Evolutionary conservation across 2,329 filamentous ascomycete species (phyloP), one percentile per base, ranked within the genome.

Genomic region (Trichoderma brevicompactum): DNA sequence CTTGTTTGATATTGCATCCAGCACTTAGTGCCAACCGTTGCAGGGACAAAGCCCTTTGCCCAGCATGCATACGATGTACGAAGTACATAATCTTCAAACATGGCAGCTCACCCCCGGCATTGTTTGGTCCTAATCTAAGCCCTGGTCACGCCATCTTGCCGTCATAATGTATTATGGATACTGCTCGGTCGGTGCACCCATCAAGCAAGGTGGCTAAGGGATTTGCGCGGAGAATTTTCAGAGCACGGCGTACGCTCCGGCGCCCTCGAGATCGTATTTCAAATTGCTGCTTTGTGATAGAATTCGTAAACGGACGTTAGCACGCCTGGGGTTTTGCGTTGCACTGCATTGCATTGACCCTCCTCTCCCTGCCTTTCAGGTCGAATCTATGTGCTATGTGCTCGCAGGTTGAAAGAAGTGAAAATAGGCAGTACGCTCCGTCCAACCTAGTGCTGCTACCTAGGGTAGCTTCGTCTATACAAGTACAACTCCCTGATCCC

Each of bases 121-220:
- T 23, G 46, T 32, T 43, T 62, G 36, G 32, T 62, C 48, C n/a
- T n/a, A 53, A 53, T 53, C 38, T 28, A 36, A 62, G 59, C 59
- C 59, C 49, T 44, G 23, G 59, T 62, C 59, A 62, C 59, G 59
- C 59, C 59, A 62, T 62, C 48, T 53, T 13, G 28, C 28, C 48
- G 48, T 53, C 48, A 62, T 62, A n/a, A 17, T 49, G 58, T 61
- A 44, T 53, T 34, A 44, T 53, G 38, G 46, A 52, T 61, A 41
- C 19, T 43, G 50, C 28, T 52, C 59, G 59, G 59, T 41, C 40
- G 48, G 59, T 53, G 28, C 48, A 36, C 15, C 32, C 55, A 23
- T 59, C 41, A 34, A 48, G 48, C 36, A 53, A 32, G 36, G 32
- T 36, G 55, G 40, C 55, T 28, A 48, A 36, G 17, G 19, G 38